Evolutionary conservation across 208 protist genomes (phyloP).

Genomic region (Trypanosoma brucei): DNA sequence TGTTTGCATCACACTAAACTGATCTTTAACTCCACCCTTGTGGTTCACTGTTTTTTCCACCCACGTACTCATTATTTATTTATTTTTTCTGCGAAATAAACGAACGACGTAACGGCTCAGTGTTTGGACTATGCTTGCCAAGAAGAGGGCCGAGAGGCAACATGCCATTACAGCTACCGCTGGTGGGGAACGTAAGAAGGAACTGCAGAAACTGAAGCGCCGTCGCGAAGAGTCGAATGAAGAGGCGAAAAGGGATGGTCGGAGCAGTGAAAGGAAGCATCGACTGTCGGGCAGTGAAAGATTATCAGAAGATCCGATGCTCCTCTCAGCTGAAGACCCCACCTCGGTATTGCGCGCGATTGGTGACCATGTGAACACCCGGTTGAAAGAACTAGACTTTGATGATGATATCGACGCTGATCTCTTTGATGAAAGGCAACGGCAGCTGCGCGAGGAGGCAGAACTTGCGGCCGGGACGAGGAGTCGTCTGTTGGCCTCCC

Average conservation of each 20-base stretch:
- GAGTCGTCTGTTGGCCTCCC: constrained; percentile 52
- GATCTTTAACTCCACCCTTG: too few relatives aligned
- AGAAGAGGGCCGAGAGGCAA: constrained; percentile 54
- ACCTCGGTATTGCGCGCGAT: constrained; percentile 38
- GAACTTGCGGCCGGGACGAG: constrained; percentile 65
- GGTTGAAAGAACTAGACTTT: constrained; percentile 41
- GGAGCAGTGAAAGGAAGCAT: constrained; percentile 4
- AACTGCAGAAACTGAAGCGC: constrained; percentile 18
- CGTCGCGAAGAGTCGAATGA: background rate
- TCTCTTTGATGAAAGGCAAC: constrained; percentile 66
- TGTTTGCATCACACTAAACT: too few relatives aligned
- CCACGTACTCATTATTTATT: too few relatives aligned
- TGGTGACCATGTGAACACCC: constrained; percentile 84
- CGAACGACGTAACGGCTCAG: background rate
- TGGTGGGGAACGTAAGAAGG: constrained; percentile 31
- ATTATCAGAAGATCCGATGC: constrained; percentile 23
- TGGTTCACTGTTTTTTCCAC: too few relatives aligned
- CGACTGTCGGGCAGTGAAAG: background rate
- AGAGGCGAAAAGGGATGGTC: background rate
- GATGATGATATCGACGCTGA: constrained; percentile 71
- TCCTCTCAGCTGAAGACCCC: constrained; percentile 12
- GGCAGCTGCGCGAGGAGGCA: constrained; percentile 73
- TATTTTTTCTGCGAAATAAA: too few relatives aligned
- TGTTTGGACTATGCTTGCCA: constrained; percentile 44
- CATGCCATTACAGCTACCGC: constrained; percentile 39